These are phyloP conservation scores for Coprinellus micaceus DNA, from an alignment of 768 basidiomycete genomes.

Conservation along the genomic window DNA sequence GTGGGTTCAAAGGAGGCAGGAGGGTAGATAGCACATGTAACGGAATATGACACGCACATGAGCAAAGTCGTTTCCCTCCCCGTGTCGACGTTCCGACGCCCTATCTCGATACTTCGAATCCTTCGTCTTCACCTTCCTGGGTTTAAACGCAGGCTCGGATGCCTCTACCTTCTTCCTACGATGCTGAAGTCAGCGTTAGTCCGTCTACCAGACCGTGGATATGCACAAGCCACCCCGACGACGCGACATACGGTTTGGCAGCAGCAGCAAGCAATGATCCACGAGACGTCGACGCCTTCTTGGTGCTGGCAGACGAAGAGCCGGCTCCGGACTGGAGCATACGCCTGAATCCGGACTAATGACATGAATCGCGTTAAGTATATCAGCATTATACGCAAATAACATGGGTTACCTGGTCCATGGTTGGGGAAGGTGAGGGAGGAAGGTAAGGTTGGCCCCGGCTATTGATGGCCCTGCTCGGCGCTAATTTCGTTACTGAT, in stretches of 20 bases:
- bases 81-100: slow-evolving; percentile 67
- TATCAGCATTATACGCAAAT: too few relatives aligned
- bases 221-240: too few relatives aligned
- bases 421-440: too few relatives aligned
- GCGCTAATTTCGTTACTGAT: too few relatives aligned
- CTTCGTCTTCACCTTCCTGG: slow-evolving; percentile 62
- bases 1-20: too few relatives aligned
- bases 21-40: neutral
- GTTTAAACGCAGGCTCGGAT: slow-evolving; percentile 71
- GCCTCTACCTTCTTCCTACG: slow-evolving; percentile 46
- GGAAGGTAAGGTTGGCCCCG: too few relatives aligned
- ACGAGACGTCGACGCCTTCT: slow-evolving; percentile 17
- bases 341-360: neutral
- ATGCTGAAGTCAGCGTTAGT: neutral
- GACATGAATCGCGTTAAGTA: too few relatives aligned
- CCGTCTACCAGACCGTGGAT: too few relatives aligned
- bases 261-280: slow-evolving; percentile 29
- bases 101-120: slow-evolving; percentile 67
- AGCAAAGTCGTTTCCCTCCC: slow-evolving; percentile 69
- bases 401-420: too few relatives aligned
- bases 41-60: slow-evolving; percentile 38
- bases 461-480: too few relatives aligned
- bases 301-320: neutral
- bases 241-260: slow-evolving; percentile 30
- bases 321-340: neutral